phyloP scores from a whole-genome alignment of 1,284 basidiomycete genomes.

The Pterulicium gracile region DNA sequence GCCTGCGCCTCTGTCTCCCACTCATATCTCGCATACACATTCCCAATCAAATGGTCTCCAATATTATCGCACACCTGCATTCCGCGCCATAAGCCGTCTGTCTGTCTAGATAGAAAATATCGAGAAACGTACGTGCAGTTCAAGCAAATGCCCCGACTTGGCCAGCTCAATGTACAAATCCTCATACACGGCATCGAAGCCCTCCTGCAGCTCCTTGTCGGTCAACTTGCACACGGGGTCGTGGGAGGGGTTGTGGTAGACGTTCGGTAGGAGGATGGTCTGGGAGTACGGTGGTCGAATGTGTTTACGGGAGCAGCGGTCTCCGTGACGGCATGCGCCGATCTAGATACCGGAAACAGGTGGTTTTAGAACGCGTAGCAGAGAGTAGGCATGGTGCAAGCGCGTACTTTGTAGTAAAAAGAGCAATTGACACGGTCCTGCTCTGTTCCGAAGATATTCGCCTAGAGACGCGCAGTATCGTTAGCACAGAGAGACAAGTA shows the following conservation, averaged over 20 bases:
- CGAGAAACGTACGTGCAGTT: constrained; percentile 71
- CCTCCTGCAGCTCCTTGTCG: constrained; percentile 83
- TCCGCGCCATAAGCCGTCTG: background rate
- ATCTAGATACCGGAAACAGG: constrained; percentile 40
- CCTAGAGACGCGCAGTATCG: too few relatives aligned
- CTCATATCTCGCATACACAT: constrained; percentile 97
- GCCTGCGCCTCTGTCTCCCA: constrained; percentile 97
- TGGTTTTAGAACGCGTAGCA: constrained; percentile 7
- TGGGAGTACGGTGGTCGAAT: constrained; percentile 96
- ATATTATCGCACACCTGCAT: constrained; percentile 96
- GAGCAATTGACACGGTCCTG: constrained; percentile 93
- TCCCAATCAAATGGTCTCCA: constrained; percentile 96
- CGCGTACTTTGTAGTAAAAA: constrained; percentile 83
- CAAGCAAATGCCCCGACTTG: constrained; percentile 91
- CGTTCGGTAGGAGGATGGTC: constrained; percentile 96
- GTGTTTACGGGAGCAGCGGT: constrained; percentile 94
- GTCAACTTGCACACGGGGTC: constrained; percentile 82
- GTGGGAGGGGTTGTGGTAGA: constrained; percentile 96
- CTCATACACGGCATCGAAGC: constrained; percentile 97
- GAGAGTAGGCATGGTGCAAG: constrained; percentile 6
- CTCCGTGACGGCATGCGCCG: constrained; percentile 93
- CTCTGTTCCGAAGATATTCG: constrained; percentile 82
- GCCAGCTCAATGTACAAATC: constrained; percentile 88
- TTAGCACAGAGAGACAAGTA: background rate
- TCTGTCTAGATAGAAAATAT: constrained; percentile 3